Base-by-base conservation (phyloP, 257 asterid genomes). In the Penstemon newberryi region DNA sequence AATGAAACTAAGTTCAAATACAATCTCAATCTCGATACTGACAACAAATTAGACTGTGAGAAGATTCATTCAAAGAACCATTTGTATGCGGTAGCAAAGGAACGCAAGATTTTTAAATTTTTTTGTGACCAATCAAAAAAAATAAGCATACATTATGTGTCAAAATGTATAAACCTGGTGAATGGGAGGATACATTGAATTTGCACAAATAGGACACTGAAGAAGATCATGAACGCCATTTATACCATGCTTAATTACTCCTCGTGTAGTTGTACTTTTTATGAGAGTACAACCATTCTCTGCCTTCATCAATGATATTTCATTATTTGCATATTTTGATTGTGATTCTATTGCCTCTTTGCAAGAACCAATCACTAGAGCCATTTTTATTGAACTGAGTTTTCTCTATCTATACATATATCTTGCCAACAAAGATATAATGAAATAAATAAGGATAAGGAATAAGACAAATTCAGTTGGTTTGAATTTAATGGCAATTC, bases 341-440 rank as follows among this genome's bases (percentile, higher is more conserved):
- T 78, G 71, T 9, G 87, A 75, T 63, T 80, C 88, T 59, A 71
- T 71, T 3, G 76, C 77, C 77, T 84, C 88, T 60, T 73, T 80
- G 77, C 75, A 79, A 74, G 72, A 77, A 71, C 83, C 81, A 64
- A 83, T 80, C 39, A 82, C 86, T 6, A 82, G 88, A 71, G 92
- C 92, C 95, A 89, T 89, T 10, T 43, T 55, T 37, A n/a, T 6
- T 39, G 54, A 45, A 54, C 49, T 52, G 62, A 56, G 60, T 50
- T 45, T 19, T 51, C 40, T 63, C 64, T 46, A 62, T 25, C 46
- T 71, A 7, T 43, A 60, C 39, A 56, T 60, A 56, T 49, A 72
- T 55, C 75, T 82, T 74, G 75, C 67, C 62, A 60, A 37, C 58
- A 52, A 45, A 41, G 18, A 53, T 41, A 55, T 64, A 63, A 43